phyloP scores from a whole-genome alignment of 805 yeast genomes.

The Saccharomycopsis olivae region DNA sequence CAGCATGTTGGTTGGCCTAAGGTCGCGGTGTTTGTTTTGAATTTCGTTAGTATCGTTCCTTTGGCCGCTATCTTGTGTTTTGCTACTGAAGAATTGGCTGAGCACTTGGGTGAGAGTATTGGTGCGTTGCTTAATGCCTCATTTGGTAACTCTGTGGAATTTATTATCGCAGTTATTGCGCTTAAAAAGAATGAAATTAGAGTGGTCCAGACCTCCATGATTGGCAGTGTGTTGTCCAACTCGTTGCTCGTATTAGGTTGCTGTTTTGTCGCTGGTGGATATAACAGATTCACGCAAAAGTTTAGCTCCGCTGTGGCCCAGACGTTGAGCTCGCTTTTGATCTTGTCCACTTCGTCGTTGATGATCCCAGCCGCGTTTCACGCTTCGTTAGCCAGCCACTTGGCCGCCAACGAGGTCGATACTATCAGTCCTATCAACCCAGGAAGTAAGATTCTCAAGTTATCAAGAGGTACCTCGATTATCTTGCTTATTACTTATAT shows the following conservation, averaged over 20 bases:
- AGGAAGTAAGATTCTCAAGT: no score
- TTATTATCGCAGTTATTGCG: conserved; percentile 89
- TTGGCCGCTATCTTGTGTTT: conserved; percentile 82
- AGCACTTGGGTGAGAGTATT: conserved; percentile 77
- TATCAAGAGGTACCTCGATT: conserved; percentile 81
- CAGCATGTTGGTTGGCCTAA: conserved; percentile 49
- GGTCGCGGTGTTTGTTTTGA: conserved; percentile 51
- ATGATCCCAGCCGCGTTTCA: conserved; percentile 91
- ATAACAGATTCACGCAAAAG: conserved; percentile 71
- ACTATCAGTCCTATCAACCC: no score
- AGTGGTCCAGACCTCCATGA: conserved; percentile 95
- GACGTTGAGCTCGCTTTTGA: conserved; percentile 90
- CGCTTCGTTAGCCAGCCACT: no score
- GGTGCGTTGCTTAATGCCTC: conserved; percentile 97
- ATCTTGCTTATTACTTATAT: conserved; percentile 67
- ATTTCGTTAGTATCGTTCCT: conserved; percentile 89
- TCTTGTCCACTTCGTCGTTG: conserved; percentile 78
- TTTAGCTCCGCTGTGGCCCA: conserved; percentile 97
- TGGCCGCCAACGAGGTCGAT: no score
- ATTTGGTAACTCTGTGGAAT: conserved; percentile 95
- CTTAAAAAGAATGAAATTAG: conserved; percentile 75
- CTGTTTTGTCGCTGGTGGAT: conserved; percentile 90
- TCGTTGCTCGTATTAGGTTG: conserved; percentile 83
- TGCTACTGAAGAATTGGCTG: conserved; percentile 89
- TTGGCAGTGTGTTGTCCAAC: conserved; percentile 87